Evolutionary conservation across 768 basidiomycete genomes (phyloP).

Genomic region (Phaeolepiota aurea): DNA sequence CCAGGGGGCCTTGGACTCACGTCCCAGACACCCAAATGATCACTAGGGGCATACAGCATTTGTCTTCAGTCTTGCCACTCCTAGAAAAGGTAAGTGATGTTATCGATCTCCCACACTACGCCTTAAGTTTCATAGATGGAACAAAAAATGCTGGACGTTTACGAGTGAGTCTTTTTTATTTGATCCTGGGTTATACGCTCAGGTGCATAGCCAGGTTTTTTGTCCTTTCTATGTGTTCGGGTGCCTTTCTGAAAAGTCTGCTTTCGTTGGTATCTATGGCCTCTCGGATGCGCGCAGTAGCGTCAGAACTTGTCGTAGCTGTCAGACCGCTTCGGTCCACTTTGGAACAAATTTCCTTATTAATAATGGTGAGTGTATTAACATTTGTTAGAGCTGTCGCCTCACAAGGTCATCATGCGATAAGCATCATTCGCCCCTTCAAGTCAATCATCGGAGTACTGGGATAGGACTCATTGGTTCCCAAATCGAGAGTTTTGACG

Average conservation of each 20-base stretch:
- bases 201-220: conserved; percentile 48
- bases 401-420: too few relatives aligned
- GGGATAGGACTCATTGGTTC: too few relatives aligned
- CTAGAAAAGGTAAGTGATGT: conserved; percentile 33
- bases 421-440: too few relatives aligned
- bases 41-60: conserved; percentile 22
- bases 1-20: conserved; percentile 61
- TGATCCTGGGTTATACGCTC: too few relatives aligned
- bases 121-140: conserved; percentile 38
- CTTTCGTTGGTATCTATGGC: conserved; percentile 52
- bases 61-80: conserved; percentile 26
- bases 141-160: conserved; percentile 35
- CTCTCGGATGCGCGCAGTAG: conserved; percentile 44
- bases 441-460: too few relatives aligned
- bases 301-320: conserved; percentile 32
- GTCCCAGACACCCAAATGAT: conserved; percentile 33
- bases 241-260: conserved; percentile 65
- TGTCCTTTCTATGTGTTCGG: conserved; percentile 56
- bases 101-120: too few relatives aligned
- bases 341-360: neutral
- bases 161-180: conserved; percentile 49
- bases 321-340: conserved; percentile 13
- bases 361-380: conserved; percentile 1
- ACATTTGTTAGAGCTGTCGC: too few relatives aligned
- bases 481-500: too few relatives aligned